Evolutionary conservation across 2,329 filamentous ascomycete genomes (phyloP), one percentile per base, ranked within the genome.

Genomic region (Penicillium frequentans): DNA sequence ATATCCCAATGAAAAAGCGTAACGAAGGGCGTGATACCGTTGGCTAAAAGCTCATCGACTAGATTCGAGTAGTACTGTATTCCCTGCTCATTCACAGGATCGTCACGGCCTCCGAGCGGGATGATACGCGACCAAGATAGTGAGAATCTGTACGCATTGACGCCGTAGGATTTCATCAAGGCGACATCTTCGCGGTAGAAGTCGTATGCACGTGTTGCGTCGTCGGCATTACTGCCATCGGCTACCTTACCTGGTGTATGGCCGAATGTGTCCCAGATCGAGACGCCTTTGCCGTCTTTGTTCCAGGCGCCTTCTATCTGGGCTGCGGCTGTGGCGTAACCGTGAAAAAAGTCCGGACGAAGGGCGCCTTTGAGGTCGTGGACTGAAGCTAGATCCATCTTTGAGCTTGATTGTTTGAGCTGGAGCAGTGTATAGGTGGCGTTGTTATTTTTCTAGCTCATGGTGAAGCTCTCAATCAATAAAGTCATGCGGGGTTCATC

Each of bases 1-100:
- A 91, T 81, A 75, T 93, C 90, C 90, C 90, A 93, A 76, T 93
- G 90, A 73, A 89, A 89, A 19, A 95, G 79, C 1, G 90, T 93
- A 68, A 93, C 84, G 72, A 93, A 86, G 1, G 90, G 90, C 19
- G 81, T 84, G 66, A 93, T 93, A 57, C 84, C 88, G 19, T 86
- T 87, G 7, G 81, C 86, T 39, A 90, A 80, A 49, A 93, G 82
- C 69, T 90, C 88, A 69, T 92, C 88, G 49, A 91, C 86, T 60
- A 93, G 86, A 65, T 86, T 84, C 66, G 86, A 81, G 73, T 93
- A 93, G 77, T 89, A 88, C 64, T 87, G 84, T 45, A 93, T 77
- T n/a, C 90, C 90, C 56, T 83, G 81, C 66, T 89, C 82, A 77
- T 93, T 93, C 72, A 93, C 71, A 26, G 89, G 87, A 72, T 93